Evolutionary conservation across 2,329 filamentous ascomycete species (phyloP).

Genomic region (Chrysosphaeria jannelii): DNA sequence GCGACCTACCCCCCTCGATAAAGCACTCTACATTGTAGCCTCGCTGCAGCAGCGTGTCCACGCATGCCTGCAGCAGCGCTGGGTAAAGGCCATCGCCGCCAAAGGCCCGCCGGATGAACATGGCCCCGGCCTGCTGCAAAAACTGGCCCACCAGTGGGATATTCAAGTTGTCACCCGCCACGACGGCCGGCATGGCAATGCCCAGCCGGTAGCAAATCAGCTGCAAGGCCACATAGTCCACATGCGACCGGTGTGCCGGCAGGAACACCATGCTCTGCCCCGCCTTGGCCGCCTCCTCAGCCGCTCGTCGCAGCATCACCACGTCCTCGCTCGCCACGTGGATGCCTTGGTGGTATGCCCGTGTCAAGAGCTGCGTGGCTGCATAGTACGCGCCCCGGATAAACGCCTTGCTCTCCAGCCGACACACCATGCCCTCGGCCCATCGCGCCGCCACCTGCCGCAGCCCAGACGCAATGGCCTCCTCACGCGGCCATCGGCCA

Average conservation of each 20-base stretch:
- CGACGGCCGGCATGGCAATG: constrained; percentile 64
- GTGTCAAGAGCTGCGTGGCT: constrained; percentile 57
- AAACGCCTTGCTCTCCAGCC: constrained; percentile 85
- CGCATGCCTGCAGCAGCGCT: constrained; percentile 83
- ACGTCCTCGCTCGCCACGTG: constrained; percentile 93
- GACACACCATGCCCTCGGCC: constrained; percentile 94
- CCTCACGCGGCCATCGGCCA: constrained; percentile 13
- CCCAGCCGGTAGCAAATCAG: constrained; percentile 87
- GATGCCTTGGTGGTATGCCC: constrained; percentile 90
- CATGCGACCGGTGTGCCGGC: constrained; percentile 78
- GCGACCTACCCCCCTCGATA: constrained; percentile 75
- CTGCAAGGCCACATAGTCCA: constrained; percentile 87
- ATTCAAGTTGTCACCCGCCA: constrained; percentile 88
- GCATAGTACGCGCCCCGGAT: constrained; percentile 83
- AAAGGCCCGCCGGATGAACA: constrained; percentile 87
- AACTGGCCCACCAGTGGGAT: constrained; percentile 75
- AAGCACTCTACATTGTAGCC: constrained; percentile 95
- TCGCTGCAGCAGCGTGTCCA: constrained; percentile 68
- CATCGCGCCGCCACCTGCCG: constrained; percentile 59
- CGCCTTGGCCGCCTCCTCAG: constrained; percentile 51
- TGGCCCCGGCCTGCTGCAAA: constrained; percentile 80
- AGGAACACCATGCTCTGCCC: constrained; percentile 92
- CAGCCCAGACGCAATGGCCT: constrained; percentile 40
- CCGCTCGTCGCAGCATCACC: constrained; percentile 48
- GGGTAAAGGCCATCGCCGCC: constrained; percentile 74